Evolutionary conservation across 345 rosid genomes (phyloP).

Genomic region (Pugionium cornutum): DNA sequence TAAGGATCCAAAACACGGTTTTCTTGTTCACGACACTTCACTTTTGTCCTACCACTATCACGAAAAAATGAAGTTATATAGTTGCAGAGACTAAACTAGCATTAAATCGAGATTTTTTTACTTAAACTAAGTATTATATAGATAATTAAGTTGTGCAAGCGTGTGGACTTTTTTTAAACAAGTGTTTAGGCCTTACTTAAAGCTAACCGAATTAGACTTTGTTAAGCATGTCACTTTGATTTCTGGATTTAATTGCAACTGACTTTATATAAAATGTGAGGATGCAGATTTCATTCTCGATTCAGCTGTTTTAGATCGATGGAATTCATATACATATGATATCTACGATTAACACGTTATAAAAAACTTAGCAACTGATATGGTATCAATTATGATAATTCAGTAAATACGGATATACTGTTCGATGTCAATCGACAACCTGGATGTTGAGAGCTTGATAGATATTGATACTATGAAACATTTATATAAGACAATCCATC

Average conservation of each 20-base stretch:
- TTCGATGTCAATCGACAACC: too few relatives aligned
- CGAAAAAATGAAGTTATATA: not conserved
- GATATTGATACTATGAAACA: too few relatives aligned
- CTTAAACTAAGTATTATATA: conserved; percentile 19
- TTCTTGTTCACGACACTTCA: conserved; percentile 36
- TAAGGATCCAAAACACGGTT: conserved; percentile 38
- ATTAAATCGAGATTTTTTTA: conserved; percentile 14
- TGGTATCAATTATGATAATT: conserved; percentile 3
- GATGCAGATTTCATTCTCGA: conserved; percentile 24
- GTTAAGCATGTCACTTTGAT: conserved; percentile 36
- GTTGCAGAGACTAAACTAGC: conserved; percentile 1
- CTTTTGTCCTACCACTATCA: conserved; percentile 30
- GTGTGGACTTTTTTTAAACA: conserved; percentile 39
- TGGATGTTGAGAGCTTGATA: too few relatives aligned
- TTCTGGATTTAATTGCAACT: conserved; percentile 26
- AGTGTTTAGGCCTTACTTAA: conserved; percentile 36
- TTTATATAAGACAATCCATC: too few relatives aligned
- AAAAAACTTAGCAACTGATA: not conserved
- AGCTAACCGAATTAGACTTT: conserved; percentile 29
- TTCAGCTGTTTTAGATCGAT: conserved; percentile 20
- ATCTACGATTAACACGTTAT: not conserved
- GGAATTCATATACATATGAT: conserved; percentile 1
- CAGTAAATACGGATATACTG: not conserved
- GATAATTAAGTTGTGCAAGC: conserved; percentile 37
- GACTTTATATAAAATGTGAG: conserved; percentile 14